phyloP scores from a whole-genome alignment of 2,329 filamentous ascomycete species.

The Nothopassalora personata region DNA sequence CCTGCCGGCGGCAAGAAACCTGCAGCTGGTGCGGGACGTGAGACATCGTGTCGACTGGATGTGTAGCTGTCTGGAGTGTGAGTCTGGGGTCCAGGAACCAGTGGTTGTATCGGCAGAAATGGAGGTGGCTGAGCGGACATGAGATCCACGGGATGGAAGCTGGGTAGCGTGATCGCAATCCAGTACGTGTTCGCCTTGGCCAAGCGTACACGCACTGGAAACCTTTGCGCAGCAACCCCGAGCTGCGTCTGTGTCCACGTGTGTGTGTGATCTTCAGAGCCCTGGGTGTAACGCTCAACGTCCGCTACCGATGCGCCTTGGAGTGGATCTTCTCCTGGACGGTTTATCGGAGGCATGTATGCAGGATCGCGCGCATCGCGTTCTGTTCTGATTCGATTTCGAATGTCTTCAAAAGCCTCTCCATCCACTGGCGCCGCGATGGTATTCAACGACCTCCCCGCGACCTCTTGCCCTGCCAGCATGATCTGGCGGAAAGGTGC shows the following conservation, averaged over 20 bases:
- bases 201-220: constrained; percentile 33
- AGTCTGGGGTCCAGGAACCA: constrained; percentile 9
- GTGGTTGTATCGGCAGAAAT: constrained; percentile 1
- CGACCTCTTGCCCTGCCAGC: constrained; percentile 34
- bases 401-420: constrained; percentile 41
- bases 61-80: constrained; percentile 9
- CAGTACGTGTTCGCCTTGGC: constrained; percentile 45
- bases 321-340: constrained; percentile 40
- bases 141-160: constrained; percentile 24
- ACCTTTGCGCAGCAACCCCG: constrained; percentile 31
- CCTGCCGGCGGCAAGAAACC: constrained; percentile 15
- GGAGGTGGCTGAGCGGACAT: constrained; percentile 3
- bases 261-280: constrained; percentile 39
- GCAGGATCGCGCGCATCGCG: constrained; percentile 44
- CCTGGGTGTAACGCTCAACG: constrained; percentile 41
- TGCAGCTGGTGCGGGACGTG: constrained; percentile 19
- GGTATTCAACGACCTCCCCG: constrained; percentile 39
- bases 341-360: constrained; percentile 47
- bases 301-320: constrained; percentile 39
- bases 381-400: constrained; percentile 43
- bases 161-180: constrained; percentile 38
- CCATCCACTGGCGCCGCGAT: constrained; percentile 39
- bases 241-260: constrained; percentile 37
- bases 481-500: constrained; percentile 42
- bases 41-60: constrained; percentile 9